phyloP scores from a whole-genome alignment of 2,329 filamentous ascomycete genomes.

The Mycocentrospora acerina region DNA sequence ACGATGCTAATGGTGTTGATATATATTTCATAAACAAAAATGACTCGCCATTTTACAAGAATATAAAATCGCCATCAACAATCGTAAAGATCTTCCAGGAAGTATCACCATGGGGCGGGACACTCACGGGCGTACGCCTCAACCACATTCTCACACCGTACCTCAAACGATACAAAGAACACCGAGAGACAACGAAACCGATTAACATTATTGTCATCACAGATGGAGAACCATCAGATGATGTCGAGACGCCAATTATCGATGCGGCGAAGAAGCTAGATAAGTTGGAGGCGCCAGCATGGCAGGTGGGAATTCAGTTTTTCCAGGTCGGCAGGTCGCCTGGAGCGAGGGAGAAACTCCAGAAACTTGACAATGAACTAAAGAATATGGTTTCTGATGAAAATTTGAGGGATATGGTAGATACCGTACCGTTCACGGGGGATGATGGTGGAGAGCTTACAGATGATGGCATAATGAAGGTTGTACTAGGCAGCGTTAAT shows the following conservation, averaged over 20 bases:
- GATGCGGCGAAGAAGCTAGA: conserved; percentile 70
- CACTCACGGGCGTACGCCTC: conserved; percentile 73
- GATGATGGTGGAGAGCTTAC: conserved; percentile 58
- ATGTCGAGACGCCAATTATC: conserved; percentile 69
- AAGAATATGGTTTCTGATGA: conserved; percentile 53
- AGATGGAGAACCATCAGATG: conserved; percentile 79
- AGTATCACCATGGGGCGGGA: conserved; percentile 65
- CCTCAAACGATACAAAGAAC: conserved; percentile 55
- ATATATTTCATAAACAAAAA: conserved; percentile 84
- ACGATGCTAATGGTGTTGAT: conserved; percentile 84
- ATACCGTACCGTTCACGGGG: conserved; percentile 76
- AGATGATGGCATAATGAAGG: conserved; percentile 73
- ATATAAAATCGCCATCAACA: conserved; percentile 59
- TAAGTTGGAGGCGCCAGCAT: conserved; percentile 65
- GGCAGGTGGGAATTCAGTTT: conserved; percentile 92
- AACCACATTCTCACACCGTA: conserved; percentile 74
- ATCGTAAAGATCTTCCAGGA: conserved; percentile 71
- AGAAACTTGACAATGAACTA: conserved; percentile 74
- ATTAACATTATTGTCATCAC: conserved; percentile 93
- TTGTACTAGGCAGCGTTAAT: conserved; percentile 75
- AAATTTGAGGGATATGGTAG: conserved; percentile 81
- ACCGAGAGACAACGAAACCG: conserved; percentile 63
- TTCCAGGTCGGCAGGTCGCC: conserved; percentile 85
- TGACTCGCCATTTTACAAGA: conserved; percentile 61
- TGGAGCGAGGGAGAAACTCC: conserved; percentile 64